These are phyloP conservation scores for Talaromyces thailandensis DNA, from an alignment of 495 filamentous ascomycete species.

Conservation along the genomic window DNA sequence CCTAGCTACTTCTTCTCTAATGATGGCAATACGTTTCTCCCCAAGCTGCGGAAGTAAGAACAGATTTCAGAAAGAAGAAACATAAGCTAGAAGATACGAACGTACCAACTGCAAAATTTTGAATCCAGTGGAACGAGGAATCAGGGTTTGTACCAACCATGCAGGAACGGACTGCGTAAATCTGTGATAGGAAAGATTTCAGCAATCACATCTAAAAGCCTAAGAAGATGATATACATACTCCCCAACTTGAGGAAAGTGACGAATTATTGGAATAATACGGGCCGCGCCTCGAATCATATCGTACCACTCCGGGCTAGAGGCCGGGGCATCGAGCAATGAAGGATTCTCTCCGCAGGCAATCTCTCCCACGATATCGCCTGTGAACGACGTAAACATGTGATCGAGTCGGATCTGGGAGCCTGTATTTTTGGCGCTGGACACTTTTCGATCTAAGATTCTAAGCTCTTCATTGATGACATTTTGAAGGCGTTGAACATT, in stretches of 20 bases:
- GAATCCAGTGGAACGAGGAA: background rate
- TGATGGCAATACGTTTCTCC: background rate
- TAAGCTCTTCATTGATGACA: slow-evolving; percentile 22
- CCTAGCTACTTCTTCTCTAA: background rate
- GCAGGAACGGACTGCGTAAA: background rate
- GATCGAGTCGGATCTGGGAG: slow-evolving; percentile 21
- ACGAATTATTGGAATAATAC: background rate
- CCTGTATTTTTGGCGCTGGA: slow-evolving; percentile 1
- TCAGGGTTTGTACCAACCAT: background rate
- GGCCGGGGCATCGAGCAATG: slow-evolving; percentile 5
- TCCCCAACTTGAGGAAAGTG: slow-evolving; percentile 2
- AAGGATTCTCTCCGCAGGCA: slow-evolving; percentile 18
- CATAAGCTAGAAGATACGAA: too few species aligned
- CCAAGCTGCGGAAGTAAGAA: background rate
- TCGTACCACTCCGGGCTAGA: background rate
- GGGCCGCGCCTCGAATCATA: background rate
- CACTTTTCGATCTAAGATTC: slow-evolving; percentile 19
- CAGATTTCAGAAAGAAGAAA: too few species aligned
- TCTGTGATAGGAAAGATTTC: slow-evolving; percentile 3
- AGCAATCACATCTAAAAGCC: slow-evolving; percentile 3
- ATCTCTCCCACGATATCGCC: slow-evolving; percentile 37
- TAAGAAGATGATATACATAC: slow-evolving; percentile 7
- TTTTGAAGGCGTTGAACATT: slow-evolving; percentile 25
- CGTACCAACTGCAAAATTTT: background rate
- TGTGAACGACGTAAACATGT: slow-evolving; percentile 28